These are phyloP conservation scores for Trapa bicornis DNA, from an alignment of 345 rosid genomes.

Conservation along the genomic window DNA sequence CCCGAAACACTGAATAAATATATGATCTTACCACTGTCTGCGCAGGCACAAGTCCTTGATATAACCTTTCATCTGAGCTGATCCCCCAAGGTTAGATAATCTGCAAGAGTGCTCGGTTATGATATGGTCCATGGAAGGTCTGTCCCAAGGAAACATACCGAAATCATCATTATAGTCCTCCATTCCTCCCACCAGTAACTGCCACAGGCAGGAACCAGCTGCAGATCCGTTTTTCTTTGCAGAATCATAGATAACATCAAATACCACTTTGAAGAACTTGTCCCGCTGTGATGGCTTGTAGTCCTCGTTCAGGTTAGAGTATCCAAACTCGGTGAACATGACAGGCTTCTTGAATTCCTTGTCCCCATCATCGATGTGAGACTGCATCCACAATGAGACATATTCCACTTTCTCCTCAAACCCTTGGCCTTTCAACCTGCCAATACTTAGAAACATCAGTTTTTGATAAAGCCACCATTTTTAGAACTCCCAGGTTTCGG, in stretches of 20 bases:
- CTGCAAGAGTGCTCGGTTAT: slow-evolving; percentile 61
- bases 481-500: not conserved
- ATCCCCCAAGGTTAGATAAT: slow-evolving; percentile 34
- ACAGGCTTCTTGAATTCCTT: slow-evolving; percentile 61
- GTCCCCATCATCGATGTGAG: slow-evolving; percentile 90
- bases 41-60: slow-evolving; percentile 37
- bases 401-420: slow-evolving; percentile 66
- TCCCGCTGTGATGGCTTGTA: slow-evolving; percentile 57
- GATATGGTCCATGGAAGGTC: slow-evolving; percentile 39
- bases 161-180: slow-evolving; percentile 75
- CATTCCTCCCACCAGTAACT: slow-evolving; percentile 67
- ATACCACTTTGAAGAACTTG: slow-evolving; percentile 39
- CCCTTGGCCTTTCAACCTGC: slow-evolving; percentile 49
- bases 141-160: slow-evolving; percentile 74
- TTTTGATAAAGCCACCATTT: not conserved
- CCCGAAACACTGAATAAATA: not conserved
- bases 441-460: not conserved
- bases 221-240: slow-evolving; percentile 65
- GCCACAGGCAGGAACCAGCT: slow-evolving; percentile 81
- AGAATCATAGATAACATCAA: slow-evolving; percentile 50
- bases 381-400: slow-evolving; percentile 62
- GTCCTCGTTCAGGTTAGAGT: slow-evolving; percentile 70
- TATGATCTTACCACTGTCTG: slow-evolving; percentile 3
- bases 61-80: slow-evolving; percentile 17
- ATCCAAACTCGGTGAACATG: slow-evolving; percentile 74